These are phyloP conservation scores for Mycena vitilis DNA, from an alignment of 768 basidiomycete genomes.

Conservation along the genomic window DNA sequence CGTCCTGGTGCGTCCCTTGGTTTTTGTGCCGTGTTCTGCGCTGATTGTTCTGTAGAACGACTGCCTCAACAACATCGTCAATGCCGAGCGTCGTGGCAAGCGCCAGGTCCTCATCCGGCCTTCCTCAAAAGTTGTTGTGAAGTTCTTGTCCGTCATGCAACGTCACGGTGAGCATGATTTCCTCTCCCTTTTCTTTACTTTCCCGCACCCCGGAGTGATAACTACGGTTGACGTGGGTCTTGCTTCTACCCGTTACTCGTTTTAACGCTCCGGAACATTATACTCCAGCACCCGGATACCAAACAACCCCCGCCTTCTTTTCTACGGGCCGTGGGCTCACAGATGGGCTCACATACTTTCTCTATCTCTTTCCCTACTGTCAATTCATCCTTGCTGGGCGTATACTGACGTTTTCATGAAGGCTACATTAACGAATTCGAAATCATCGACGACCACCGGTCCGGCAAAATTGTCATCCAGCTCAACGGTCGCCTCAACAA, in stretches of 20 bases:
- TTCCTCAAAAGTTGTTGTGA: constrained; percentile 97
- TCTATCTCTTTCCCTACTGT: constrained; percentile 16
- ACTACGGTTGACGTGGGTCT: constrained; percentile 80
- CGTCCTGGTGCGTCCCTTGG: constrained; percentile 80
- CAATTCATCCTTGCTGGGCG: constrained; percentile 31
- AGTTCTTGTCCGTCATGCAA: constrained; percentile 99
- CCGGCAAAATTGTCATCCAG: constrained; percentile 98
- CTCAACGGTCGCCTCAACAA: constrained; percentile 99
- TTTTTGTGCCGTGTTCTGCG: constrained; percentile 36
- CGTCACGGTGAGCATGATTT: constrained; percentile 79
- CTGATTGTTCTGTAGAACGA: constrained; percentile 27
- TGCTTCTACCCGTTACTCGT: constrained; percentile 74
- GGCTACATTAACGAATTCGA: constrained; percentile 99
- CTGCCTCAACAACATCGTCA: constrained; percentile 94
- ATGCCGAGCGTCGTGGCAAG: constrained; percentile 99
- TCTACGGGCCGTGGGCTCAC: constrained; percentile 64
- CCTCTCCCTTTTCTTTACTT: constrained; percentile 9
- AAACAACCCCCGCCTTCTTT: constrained; percentile 61
- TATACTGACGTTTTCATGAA: constrained; percentile 46
- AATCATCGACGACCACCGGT: constrained; percentile 98
- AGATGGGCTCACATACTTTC: constrained; percentile 59
- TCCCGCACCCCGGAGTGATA: constrained; percentile 74
- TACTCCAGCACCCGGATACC: constrained; percentile 66
- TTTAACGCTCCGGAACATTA: constrained; percentile 87
- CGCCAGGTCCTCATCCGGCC: constrained; percentile 98